A percentile compares a stretch with the other conserved stretches of the same genome.
phyloP scores from a whole-genome alignment of 495 filamentous ascomycete genomes.

The Aspergillus affinis region DNA sequence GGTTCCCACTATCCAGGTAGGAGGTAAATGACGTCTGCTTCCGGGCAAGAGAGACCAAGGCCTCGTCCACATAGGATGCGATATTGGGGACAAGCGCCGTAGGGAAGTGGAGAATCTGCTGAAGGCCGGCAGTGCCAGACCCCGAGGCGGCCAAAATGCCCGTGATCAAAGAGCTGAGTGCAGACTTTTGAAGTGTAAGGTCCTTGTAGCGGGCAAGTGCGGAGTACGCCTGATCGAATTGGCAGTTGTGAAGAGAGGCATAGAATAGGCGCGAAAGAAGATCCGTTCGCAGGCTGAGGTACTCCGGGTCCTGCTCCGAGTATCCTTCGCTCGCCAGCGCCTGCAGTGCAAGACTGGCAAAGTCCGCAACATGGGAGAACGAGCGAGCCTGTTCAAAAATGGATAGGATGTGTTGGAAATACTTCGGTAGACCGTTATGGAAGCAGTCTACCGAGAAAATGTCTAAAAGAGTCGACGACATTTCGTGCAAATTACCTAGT shows the following conservation, averaged over 20 bases:
- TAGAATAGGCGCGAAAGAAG: slow-evolving; percentile 81
- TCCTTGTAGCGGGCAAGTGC: slow-evolving; percentile 72
- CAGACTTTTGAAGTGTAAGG: slow-evolving; percentile 58
- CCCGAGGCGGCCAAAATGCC: slow-evolving; percentile 68
- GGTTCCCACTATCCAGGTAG: slow-evolving; percentile 33
- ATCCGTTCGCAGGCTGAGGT: slow-evolving; percentile 51
- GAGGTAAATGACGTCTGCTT: slow-evolving; percentile 40
- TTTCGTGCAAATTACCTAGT: slow-evolving; percentile 46
- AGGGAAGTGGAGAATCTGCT: slow-evolving; percentile 70
- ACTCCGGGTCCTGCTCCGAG: slow-evolving; percentile 43
- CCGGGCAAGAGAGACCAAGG: slow-evolving; percentile 56
- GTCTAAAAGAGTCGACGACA: slow-evolving; percentile 63
- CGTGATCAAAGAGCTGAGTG: slow-evolving; percentile 67
- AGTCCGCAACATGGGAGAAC: slow-evolving; percentile 79
- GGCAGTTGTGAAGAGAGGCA: slow-evolving; percentile 69
- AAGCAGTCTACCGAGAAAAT: slow-evolving; percentile 71
- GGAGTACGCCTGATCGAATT: slow-evolving; percentile 80
- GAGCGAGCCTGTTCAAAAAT: slow-evolving; percentile 76
- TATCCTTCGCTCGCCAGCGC: slow-evolving; percentile 47
- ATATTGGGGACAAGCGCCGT: slow-evolving; percentile 64
- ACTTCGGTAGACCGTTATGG: slow-evolving; percentile 73
- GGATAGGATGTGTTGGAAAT: slow-evolving; percentile 81
- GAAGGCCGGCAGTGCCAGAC: slow-evolving; percentile 45
- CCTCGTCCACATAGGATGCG: slow-evolving; percentile 72
- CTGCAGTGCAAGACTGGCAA: slow-evolving; percentile 76